phyloP scores from a whole-genome alignment of 2,329 filamentous ascomycete genomes.

The Cladosporium sp. region DNA sequence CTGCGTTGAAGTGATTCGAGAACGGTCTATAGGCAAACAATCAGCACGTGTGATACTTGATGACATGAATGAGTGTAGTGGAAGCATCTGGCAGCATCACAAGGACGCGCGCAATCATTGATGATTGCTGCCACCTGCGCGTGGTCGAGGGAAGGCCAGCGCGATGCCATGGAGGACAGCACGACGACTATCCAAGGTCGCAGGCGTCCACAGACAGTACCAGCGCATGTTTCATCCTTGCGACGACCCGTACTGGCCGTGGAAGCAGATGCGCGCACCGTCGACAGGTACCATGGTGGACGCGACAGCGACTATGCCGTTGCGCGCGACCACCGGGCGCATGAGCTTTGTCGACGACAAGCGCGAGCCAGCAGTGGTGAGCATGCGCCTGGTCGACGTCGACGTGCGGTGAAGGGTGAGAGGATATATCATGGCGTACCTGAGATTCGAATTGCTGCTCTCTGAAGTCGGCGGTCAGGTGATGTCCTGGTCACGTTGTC shows the following conservation, averaged over 20 bases:
- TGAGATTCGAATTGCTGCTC: constrained; percentile 11
- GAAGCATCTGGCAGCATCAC: not conserved
- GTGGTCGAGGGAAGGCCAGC: not conserved
- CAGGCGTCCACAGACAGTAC: not conserved
- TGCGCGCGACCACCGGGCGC: constrained; percentile 8
- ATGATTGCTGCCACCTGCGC: not conserved
- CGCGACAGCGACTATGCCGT: constrained; percentile 9
- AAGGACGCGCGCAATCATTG: not conserved
- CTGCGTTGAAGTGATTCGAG: not conserved
- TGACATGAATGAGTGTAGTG: not conserved
- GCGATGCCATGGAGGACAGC: not conserved
- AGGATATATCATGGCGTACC: constrained; percentile 7
- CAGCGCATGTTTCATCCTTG: not conserved
- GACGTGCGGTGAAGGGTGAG: not conserved
- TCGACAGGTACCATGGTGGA: not conserved
- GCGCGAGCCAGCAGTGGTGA: not conserved
- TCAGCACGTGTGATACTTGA: not conserved
- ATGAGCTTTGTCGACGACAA: not conserved
- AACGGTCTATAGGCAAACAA: not conserved
- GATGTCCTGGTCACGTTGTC: constrained; percentile 18
- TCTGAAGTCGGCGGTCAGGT: constrained; percentile 3
- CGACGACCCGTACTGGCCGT: not conserved
- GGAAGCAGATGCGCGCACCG: not conserved
- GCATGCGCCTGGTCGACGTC: not conserved
- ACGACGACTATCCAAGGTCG: not conserved